phyloP scores from a whole-genome alignment of 768 basidiomycete genomes.

The Lactifluus hygrophoroides region DNA sequence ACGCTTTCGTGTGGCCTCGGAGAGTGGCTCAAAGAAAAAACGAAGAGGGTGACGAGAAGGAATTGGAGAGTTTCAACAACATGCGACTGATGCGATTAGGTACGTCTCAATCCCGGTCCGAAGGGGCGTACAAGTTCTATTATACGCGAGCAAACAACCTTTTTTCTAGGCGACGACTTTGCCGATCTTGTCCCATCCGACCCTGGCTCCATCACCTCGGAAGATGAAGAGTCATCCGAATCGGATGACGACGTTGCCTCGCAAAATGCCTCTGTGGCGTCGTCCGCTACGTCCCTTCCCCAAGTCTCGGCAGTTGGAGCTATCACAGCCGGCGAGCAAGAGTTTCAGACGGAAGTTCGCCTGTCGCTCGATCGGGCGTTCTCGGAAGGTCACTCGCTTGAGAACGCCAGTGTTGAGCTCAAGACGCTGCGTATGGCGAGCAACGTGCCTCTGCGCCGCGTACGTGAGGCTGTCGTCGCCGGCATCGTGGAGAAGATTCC shows the following conservation, averaged over 20 bases:
- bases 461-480: slow-evolving; percentile 82
- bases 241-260: slow-evolving; percentile 29
- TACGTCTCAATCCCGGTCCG: slow-evolving; percentile 23
- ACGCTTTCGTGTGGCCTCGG: slow-evolving; percentile 79
- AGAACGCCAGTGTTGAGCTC: slow-evolving; percentile 89
- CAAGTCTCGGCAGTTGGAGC: slow-evolving; percentile 33
- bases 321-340: slow-evolving; percentile 33
- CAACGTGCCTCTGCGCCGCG: slow-evolving; percentile 81
- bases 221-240: slow-evolving; percentile 38
- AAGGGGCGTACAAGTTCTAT: neutral
- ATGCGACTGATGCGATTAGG: slow-evolving; percentile 71
- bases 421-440: slow-evolving; percentile 96
- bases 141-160: too few relatives aligned
- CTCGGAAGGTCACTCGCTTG: slow-evolving; percentile 82
- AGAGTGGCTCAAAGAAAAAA: slow-evolving; percentile 38
- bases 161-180: slow-evolving; percentile 51
- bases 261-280: slow-evolving; percentile 35
- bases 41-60: slow-evolving; percentile 55
- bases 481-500: slow-evolving; percentile 69
- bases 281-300: slow-evolving; percentile 40
- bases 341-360: slow-evolving; percentile 70
- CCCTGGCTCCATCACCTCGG: slow-evolving; percentile 43
- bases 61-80: slow-evolving; percentile 55
- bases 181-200: slow-evolving; percentile 59
- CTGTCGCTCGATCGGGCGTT: slow-evolving; percentile 89